Evolutionary conservation across 208 protist species (phyloP).

Genomic region (Wallacemonas rigidus): DNA sequence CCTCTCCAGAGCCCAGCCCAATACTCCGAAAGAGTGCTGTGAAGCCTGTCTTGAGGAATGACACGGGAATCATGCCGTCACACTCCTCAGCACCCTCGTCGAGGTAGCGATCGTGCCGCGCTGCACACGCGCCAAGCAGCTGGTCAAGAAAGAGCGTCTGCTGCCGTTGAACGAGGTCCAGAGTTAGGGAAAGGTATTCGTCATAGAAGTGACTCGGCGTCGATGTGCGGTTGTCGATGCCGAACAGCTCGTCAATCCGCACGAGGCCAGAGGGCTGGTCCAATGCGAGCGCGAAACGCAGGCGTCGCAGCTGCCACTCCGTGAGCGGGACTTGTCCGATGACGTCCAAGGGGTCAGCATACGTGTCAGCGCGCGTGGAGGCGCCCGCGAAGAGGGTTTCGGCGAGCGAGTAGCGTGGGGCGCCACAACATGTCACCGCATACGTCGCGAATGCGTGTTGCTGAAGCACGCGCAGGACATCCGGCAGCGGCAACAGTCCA

Average conservation of each 20-base stretch:
- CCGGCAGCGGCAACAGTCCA: constrained; percentile 56
- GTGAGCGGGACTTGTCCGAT: constrained; percentile 63
- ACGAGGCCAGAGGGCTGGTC: constrained; percentile 75
- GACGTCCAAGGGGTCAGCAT: constrained; percentile 32
- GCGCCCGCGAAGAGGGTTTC: constrained; percentile 30
- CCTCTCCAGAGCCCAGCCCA: constrained; percentile 35
- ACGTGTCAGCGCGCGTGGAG: constrained; percentile 7
- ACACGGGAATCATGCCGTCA: constrained; percentile 66
- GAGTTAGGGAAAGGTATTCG: constrained; percentile 67
- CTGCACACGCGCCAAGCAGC: constrained; percentile 42
- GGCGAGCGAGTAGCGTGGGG: constrained; percentile 57
- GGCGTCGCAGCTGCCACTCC: constrained; percentile 54
- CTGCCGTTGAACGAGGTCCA: constrained; percentile 73
- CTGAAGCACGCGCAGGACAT: constrained; percentile 50
- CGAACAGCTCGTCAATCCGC: constrained; percentile 51
- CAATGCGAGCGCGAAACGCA: constrained; percentile 81
- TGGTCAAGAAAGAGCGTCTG: constrained; percentile 65
- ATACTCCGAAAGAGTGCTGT: constrained; percentile 32
- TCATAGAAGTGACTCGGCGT: constrained; percentile 79
- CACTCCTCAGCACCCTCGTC: constrained; percentile 59
- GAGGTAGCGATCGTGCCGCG: constrained; percentile 42
- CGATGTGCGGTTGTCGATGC: constrained; percentile 49
- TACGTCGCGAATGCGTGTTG: constrained; percentile 79
- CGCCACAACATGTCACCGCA: constrained; percentile 74
- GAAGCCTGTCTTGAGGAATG: constrained; percentile 50